Base-by-base conservation (phyloP, 306 rosid species). In the Oxytropis ochrocephala region DNA sequence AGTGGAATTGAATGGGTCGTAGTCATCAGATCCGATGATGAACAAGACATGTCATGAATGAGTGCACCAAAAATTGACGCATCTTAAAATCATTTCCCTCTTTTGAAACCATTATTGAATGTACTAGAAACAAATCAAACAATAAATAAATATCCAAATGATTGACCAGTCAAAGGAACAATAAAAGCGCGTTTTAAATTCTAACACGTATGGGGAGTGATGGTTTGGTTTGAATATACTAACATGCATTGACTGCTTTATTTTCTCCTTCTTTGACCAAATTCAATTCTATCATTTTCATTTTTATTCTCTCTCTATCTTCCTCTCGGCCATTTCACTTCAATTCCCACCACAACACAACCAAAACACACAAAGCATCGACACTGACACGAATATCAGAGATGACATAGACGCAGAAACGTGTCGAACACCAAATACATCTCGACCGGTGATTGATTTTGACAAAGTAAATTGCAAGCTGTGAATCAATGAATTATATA, bases 91-190 rank as follows among this genome's bases (percentile, higher is more conserved):
- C 42, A 36, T 36, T 36, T 33, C 6, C 5, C 38, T 33, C 38
- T 33, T 6, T 6, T 4, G 5, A 4, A 33, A 5, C 41, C 41
- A 4, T 36, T 8, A 0, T 6, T 1, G 2, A 21, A 0, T 0
- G 4, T 36, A 7, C 4, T 0, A 1, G 12, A 9, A 13, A 64
- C n/a, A 6, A 67, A 19, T 24, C 17, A 65, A 2, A 0, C 8
- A 42, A n/a, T 5, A 68, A 52, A 70, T n/a, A 33, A 38, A 75
- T 29, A 64, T 54, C 67, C 41, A 10, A 11, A 29, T 38, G 36
- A 58, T 80, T 90, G 96, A 90, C 91, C 82, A 53, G 90, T 90
- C 95, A 87, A 85, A 78, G 85, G 58, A 60, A 51, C 81, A 78
- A 72, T 86, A 77, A 89, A 83, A 69, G 81, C 73, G 4, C 58